Conservation (phyloP, 2,329 filamentous ascomycete species). For the Ascochyta fabae region DNA sequence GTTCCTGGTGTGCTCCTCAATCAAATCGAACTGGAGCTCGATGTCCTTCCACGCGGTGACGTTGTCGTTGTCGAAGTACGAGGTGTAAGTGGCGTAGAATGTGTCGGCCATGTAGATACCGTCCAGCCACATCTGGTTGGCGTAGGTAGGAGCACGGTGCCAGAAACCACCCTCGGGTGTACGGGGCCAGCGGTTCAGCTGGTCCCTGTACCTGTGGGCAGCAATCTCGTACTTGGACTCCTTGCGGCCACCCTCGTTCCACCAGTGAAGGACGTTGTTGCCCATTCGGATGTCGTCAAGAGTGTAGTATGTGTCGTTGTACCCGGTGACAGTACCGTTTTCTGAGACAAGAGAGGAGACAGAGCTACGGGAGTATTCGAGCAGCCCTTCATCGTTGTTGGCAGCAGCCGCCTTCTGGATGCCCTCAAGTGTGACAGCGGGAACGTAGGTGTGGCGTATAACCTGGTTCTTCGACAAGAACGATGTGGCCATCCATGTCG, state of each 20-base stretch:
- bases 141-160: constrained; percentile 58
- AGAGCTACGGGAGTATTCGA: constrained; percentile 54
- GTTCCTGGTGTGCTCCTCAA: constrained; percentile 46
- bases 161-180: constrained; percentile 62
- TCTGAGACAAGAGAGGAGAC: constrained; percentile 57
- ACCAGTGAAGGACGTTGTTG: constrained; percentile 60
- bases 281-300: constrained; percentile 60
- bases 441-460: constrained; percentile 54
- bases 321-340: constrained; percentile 58
- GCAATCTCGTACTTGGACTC: constrained; percentile 59
- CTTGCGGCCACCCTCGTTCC: constrained; percentile 49
- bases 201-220: constrained; percentile 54
- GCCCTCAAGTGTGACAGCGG: constrained; percentile 56
- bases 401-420: constrained; percentile 56
- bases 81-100: constrained; percentile 50
- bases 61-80: constrained; percentile 47
- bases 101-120: constrained; percentile 55
- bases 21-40: constrained; percentile 44
- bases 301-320: constrained; percentile 57
- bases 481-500: constrained; percentile 56
- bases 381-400: constrained; percentile 53
- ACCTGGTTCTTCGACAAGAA: constrained; percentile 52
- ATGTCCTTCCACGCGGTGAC: constrained; percentile 54
- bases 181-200: constrained; percentile 58
- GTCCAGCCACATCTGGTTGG: constrained; percentile 65